Conservation (phyloP, 2,329 filamentous ascomycete genomes). For the Neopestalotiopsis sp. region DNA sequence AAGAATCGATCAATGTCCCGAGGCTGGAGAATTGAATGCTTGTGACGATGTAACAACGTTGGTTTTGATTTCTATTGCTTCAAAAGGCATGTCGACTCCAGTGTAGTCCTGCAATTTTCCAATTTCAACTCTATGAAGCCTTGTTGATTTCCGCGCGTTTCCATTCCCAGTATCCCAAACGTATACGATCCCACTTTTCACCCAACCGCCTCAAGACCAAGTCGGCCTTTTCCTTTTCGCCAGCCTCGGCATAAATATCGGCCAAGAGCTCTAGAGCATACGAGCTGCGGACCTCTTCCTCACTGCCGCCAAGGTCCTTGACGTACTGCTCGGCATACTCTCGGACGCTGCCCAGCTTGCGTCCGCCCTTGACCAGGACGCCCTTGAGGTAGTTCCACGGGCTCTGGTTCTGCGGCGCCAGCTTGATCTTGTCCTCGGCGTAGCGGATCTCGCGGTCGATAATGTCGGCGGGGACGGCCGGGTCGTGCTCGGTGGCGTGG, state of each 20-base stretch:
- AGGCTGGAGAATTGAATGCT: neutral
- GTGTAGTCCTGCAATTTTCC: neutral
- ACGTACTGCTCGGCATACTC: conserved; percentile 59
- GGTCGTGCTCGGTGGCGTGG: conserved; percentile 57
- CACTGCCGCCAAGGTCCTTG: conserved; percentile 47
- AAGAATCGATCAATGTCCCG: neutral
- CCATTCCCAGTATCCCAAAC: conserved; percentile 93
- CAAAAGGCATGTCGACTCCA: too few relatives aligned
- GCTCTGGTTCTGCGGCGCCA: conserved; percentile 92
- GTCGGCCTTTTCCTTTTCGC: conserved; percentile 65
- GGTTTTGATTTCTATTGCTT: too few relatives aligned
- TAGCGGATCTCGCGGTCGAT: conserved; percentile 78
- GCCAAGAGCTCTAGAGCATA: conserved; percentile 75
- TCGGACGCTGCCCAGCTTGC: conserved; percentile 50
- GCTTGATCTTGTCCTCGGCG: conserved; percentile 72
- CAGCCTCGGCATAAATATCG: conserved; percentile 66
- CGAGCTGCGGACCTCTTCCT: conserved; percentile 62
- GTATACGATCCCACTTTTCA: conserved; percentile 88
- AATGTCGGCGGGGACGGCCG: conserved; percentile 63
- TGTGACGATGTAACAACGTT: too few relatives aligned
- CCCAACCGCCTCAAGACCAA: conserved; percentile 75
- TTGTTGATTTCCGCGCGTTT: conserved; percentile 69
- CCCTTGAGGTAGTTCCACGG: conserved; percentile 92
- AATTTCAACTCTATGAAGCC: conserved; percentile 69
- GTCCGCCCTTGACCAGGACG: conserved; percentile 69